A percentile compares a stretch with the other conserved stretches of the same genome.
Evolutionary conservation across 345 rosid genomes (phyloP).

Genomic region (Conringia planisiliqua): DNA sequence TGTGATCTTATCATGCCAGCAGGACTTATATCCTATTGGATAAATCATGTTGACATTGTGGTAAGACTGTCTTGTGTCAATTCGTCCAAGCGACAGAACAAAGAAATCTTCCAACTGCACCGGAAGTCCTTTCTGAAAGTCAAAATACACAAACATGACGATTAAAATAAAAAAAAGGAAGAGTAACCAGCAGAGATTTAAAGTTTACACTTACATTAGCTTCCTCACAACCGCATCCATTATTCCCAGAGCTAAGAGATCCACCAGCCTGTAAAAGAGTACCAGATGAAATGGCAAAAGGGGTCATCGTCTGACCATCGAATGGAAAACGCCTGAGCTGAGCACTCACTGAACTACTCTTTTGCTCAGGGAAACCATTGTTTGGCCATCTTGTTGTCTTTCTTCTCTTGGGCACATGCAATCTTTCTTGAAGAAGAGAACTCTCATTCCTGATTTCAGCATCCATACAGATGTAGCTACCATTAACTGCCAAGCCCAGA

Average conservation of each 20-base stretch:
- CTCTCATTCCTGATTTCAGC: slow-evolving; percentile 44
- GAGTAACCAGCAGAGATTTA: neutral
- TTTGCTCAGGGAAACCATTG: slow-evolving; percentile 57
- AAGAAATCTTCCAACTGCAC: slow-evolving; percentile 90
- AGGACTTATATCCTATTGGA: slow-evolving; percentile 86
- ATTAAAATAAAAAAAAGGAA: neutral
- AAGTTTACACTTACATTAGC: slow-evolving; percentile 47
- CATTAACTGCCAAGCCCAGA: slow-evolving; percentile 64
- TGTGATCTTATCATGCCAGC: slow-evolving; percentile 98
- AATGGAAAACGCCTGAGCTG: slow-evolving; percentile 42
- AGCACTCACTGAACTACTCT: slow-evolving; percentile 43
- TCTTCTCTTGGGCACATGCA: slow-evolving; percentile 53
- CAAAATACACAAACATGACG: slow-evolving; percentile 23
- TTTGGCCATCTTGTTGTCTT: slow-evolving; percentile 47
- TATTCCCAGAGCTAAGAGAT: slow-evolving; percentile 38
- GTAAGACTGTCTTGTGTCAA: slow-evolving; percentile 77
- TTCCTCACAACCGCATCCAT: slow-evolving; percentile 34
- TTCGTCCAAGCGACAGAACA: slow-evolving; percentile 73
- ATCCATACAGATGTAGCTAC: slow-evolving; percentile 39
- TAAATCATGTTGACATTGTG: slow-evolving; percentile 59
- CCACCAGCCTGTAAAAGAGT: slow-evolving; percentile 39
- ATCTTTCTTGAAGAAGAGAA: slow-evolving; percentile 51
- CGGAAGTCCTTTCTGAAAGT: slow-evolving; percentile 73
- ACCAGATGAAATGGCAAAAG: slow-evolving; percentile 34
- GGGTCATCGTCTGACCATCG: slow-evolving; percentile 38